Evolutionary conservation across 169 alveolate genomes (phyloP), one percentile per base, ranked within the genome.

Genomic region (Eimeria brunetti): DNA sequence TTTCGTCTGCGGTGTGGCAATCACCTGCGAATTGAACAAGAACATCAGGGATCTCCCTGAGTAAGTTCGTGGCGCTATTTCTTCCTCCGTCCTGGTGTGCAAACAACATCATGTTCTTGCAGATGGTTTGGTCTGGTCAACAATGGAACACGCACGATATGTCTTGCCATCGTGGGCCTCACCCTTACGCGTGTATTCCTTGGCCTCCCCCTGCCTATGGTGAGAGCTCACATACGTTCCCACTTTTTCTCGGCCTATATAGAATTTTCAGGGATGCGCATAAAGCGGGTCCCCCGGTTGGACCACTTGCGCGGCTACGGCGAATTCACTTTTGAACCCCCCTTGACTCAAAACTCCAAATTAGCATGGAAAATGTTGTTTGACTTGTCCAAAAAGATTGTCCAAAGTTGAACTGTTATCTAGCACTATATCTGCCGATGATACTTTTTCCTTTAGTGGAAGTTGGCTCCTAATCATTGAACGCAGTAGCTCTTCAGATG

Each of bases 1-100:
- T 64, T 89, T 89, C 95, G 80, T 89, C 80, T 76, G 89, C 78
- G 95, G 95, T 38, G 62, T 89, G 22, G 95, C 95, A 73, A 41
- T 89, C 60, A 78, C 88, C 64, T 89, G 95, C 67, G 78, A 89
- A 62, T 89, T 73, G 76, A 73, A 89, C 88, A 89, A 75, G 78
- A 60, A 89, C 24, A 60, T 75, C 49, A 58, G 88, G 89, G 95
- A 89, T 86, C 89, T 89, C 18, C 95, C 95, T 24, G 58, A 73
- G 95, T 89, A 58, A 36, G 95, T 3, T 14, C 53, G 51, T 38
- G 49, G 53, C 22, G 56, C 20, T 46, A 7, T 27, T 8, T 44
- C 64, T 9, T 24, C 27, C 27, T 46, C 27, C 44, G 4, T 4
- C 14, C 6, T 38, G 0, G 62, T 1, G 64, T 1, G 58, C 64